Evolutionary conservation across 306 rosid genomes (phyloP).

Genomic region (Pterocarpus macrocarpus): DNA sequence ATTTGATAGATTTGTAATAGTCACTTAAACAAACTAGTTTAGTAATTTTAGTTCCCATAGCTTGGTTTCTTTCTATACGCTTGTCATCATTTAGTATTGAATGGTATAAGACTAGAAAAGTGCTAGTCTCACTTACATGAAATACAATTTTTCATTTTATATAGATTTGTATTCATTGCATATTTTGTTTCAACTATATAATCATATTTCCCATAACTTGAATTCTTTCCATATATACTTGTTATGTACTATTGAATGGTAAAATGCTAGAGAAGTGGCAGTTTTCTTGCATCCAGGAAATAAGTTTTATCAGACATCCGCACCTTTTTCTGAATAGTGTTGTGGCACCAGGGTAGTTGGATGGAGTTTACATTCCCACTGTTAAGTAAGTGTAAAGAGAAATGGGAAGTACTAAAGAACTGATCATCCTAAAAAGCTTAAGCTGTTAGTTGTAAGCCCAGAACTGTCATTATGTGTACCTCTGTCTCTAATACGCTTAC

Average conservation of each 20-base stretch:
- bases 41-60: constrained; percentile 6
- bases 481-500: not conserved
- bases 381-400: not conserved
- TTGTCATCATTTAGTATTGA: constrained; percentile 10
- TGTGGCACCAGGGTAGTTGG: not conserved
- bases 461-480: not conserved
- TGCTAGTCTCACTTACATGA: not conserved
- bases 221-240: not conserved
- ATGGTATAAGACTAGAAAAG: not conserved
- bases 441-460: not conserved
- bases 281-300: not conserved
- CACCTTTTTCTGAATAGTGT: not conserved
- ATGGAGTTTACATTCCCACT: not conserved
- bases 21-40: constrained; percentile 23
- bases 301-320: not conserved
- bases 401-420: not conserved
- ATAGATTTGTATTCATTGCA: not conserved
- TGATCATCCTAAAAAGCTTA: constrained; percentile 16
- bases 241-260: constrained; percentile 5
- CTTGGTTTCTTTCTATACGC: not conserved
- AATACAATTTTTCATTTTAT: not conserved
- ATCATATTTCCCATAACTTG: not conserved
- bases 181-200: not conserved
- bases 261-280: not conserved
- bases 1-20: constrained; percentile 23